Evolutionary conservation across 306 rosid species (phyloP).

Genomic region (Trifolium repens): DNA sequence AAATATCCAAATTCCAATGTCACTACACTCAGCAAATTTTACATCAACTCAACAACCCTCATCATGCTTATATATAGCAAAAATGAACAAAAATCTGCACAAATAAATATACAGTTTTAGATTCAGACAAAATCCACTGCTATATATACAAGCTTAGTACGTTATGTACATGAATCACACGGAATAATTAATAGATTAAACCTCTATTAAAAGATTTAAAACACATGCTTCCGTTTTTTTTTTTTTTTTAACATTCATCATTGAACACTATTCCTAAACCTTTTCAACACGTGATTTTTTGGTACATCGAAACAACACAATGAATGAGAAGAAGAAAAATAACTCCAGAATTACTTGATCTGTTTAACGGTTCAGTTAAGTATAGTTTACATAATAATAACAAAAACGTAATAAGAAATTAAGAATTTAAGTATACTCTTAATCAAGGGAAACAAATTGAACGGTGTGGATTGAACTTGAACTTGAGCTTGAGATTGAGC

Average conservation of each 20-base stretch:
- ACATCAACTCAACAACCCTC: conserved; percentile 41
- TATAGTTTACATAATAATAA: not conserved
- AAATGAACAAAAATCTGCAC: conserved; percentile 50
- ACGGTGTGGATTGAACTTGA: conserved; percentile 22
- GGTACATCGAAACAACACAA: not conserved
- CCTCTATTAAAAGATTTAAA: not conserved
- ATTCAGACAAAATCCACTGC: conserved; percentile 12
- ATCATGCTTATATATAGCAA: conserved; percentile 39
- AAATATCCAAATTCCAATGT: not conserved
- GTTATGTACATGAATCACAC: not conserved
- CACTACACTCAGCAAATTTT: conserved; percentile 19
- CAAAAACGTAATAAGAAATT: conserved; percentile 2
- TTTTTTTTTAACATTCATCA: not conserved
- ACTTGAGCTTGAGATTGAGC: conserved; percentile 22
- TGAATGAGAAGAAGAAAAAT: not conserved
- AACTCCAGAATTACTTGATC: not conserved
- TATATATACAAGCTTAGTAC: not conserved
- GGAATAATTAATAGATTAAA: conserved; percentile 8
- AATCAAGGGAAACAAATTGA: conserved; percentile 17
- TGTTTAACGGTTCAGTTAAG: not conserved
- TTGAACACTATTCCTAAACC: not conserved
- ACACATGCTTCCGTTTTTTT: conserved; percentile 5
- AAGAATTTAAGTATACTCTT: conserved; percentile 26
- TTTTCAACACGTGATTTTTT: not conserved
- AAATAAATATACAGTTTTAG: not conserved